phyloP scores from a whole-genome alignment of 2,329 filamentous ascomycete genomes.

The Nigrospora oryzae region DNA sequence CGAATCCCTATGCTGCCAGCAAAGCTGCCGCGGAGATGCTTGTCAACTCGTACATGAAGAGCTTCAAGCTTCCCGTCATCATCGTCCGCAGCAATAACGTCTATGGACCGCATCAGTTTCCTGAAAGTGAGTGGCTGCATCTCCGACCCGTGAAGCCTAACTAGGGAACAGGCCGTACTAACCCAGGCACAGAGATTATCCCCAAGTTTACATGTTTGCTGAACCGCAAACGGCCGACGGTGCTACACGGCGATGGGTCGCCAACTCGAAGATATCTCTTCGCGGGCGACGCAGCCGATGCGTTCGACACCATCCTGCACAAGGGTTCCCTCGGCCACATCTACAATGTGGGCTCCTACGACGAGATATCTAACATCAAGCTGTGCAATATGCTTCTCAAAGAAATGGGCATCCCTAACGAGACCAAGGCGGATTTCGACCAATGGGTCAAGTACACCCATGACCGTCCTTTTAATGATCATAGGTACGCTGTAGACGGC shows the following conservation, averaged over 20 bases:
- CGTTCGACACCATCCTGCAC: conserved; percentile 78
- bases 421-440: conserved; percentile 42
- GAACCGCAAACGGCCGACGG: conserved; percentile 55
- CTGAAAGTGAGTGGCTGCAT: conserved; percentile 55
- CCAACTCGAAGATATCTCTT: conserved; percentile 71
- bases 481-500: conserved; percentile 63
- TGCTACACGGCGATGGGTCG: conserved; percentile 69
- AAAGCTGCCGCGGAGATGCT: conserved; percentile 80
- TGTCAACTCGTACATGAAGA: conserved; percentile 79
- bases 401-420: conserved; percentile 48
- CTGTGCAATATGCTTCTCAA: conserved; percentile 58
- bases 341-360: conserved; percentile 74
- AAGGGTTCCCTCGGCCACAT: conserved; percentile 65
- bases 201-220: conserved; percentile 73
- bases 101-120: conserved; percentile 77
- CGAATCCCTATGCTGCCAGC: conserved; percentile 74
- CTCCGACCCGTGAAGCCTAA: background rate
- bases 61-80: conserved; percentile 71
- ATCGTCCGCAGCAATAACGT: conserved; percentile 80
- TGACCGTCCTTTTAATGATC: conserved; percentile 73
- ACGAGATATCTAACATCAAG: conserved; percentile 68
- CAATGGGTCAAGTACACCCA: conserved; percentile 67
- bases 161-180: background rate
- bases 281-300: conserved; percentile 71
- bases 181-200: conserved; percentile 59